phyloP scores from a whole-genome alignment of 495 filamentous ascomycete genomes.

The Cudoniella acicularis region DNA sequence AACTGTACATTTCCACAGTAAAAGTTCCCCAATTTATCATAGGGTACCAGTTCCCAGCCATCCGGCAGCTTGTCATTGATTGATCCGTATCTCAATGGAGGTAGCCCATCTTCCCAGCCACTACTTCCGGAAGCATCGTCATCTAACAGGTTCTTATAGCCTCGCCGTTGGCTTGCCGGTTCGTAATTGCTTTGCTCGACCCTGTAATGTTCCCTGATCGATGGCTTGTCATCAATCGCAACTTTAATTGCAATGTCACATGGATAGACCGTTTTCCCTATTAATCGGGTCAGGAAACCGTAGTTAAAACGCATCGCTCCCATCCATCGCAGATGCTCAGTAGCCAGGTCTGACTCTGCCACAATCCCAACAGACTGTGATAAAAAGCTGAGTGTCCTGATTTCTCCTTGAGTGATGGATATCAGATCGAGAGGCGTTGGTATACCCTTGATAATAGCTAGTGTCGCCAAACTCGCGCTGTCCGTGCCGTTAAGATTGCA shows the following conservation, averaged over 20 bases:
- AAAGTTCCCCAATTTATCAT: constrained; percentile 83
- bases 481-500: constrained; percentile 84
- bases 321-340: constrained; percentile 91
- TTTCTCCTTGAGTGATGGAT: constrained; percentile 77
- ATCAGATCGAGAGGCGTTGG: constrained; percentile 78
- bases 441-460: constrained; percentile 82
- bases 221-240: constrained; percentile 70
- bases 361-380: constrained; percentile 89
- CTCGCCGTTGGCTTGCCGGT: constrained; percentile 25
- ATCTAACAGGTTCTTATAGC: constrained; percentile 22
- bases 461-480: constrained; percentile 68
- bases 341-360: constrained; percentile 83
- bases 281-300: constrained; percentile 70
- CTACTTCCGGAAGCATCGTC: constrained; percentile 27
- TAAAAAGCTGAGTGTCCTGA: constrained; percentile 77
- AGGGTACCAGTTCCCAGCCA: constrained; percentile 67
- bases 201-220: constrained; percentile 70
- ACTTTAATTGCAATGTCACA: constrained; percentile 84
- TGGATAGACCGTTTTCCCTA: constrained; percentile 73
- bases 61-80: constrained; percentile 70
- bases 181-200: constrained; percentile 38
- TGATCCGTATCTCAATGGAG: constrained; percentile 72
- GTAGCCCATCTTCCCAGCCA: constrained; percentile 50
- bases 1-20: constrained; percentile 77
- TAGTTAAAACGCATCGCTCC: constrained; percentile 79